Conservation (phyloP, 768 basidiomycete species). For the Leccinum boreale region DNA sequence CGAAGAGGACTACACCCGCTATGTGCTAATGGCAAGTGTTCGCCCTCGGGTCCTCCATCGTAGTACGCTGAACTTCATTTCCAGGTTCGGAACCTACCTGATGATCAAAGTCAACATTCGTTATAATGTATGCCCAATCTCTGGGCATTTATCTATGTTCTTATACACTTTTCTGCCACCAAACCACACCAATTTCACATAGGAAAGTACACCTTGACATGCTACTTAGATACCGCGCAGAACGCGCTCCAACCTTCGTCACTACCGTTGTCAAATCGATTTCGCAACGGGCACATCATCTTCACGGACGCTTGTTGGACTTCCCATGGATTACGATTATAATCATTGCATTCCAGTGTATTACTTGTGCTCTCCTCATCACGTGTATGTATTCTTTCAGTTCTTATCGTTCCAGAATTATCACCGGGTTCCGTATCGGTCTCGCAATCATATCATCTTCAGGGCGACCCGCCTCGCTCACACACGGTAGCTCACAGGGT, state of each 20-base stretch:
- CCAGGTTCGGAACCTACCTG: slow-evolving; percentile 57
- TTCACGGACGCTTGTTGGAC: slow-evolving; percentile 15
- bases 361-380: neutral
- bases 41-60: neutral
- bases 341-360: slow-evolving; percentile 2
- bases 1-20: slow-evolving; percentile 54
- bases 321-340: slow-evolving; percentile 12
- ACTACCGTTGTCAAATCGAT: slow-evolving; percentile 10
- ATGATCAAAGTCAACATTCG: slow-evolving; percentile 36
- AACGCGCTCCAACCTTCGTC: slow-evolving; percentile 4
- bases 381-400: slow-evolving; percentile 4
- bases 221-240: slow-evolving; percentile 19
- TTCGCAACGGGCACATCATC: slow-evolving; percentile 17
- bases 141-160: slow-evolving; percentile 7
- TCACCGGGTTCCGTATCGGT: neutral
- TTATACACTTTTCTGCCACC: slow-evolving; percentile 2
- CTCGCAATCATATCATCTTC: neutral
- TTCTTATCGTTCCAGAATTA: slow-evolving; percentile 15
- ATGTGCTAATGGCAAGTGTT: slow-evolving; percentile 50
- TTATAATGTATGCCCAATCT: slow-evolving; percentile 9
- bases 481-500: neutral
- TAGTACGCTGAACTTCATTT: slow-evolving; percentile 11
- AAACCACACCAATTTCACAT: slow-evolving; percentile 1
- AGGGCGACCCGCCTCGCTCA: neutral
- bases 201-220: slow-evolving; percentile 4